Evolutionary conservation across 1,139 yeast genomes (phyloP).

Genomic region (Candida gigantensis): DNA sequence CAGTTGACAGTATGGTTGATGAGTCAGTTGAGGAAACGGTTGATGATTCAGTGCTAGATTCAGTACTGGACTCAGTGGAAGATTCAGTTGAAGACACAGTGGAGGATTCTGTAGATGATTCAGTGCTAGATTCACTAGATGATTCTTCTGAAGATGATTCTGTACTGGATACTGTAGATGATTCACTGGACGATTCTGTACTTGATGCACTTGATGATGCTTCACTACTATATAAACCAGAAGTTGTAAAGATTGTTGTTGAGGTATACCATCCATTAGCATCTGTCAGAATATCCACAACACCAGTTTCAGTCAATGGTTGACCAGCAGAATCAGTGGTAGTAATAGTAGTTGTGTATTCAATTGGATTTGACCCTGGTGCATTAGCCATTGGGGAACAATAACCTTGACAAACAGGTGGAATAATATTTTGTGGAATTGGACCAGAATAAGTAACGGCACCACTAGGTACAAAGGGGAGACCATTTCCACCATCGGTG

Average conservation of each 20-base stretch:
- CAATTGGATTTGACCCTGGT: background rate
- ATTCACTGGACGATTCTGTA: too few species aligned
- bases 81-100: too few species aligned
- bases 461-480: conserved; percentile 7
- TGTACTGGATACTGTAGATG: too few species aligned
- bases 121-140: too few species aligned
- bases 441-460: conserved; percentile 20
- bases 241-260: too few species aligned
- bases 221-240: background rate
- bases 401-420: background rate
- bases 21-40: background rate
- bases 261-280: too few species aligned
- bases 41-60: background rate
- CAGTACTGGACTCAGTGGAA: too few species aligned
- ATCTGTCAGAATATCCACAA: too few species aligned
- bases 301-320: too few species aligned
- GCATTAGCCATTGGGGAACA: background rate
- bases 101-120: too few species aligned
- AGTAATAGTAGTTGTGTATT: background rate
- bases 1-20: too few species aligned
- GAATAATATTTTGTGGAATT: conserved; percentile 14
- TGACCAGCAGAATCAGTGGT: background rate
- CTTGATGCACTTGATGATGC: background rate
- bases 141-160: too few species aligned
- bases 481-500: conserved; percentile 16